Evolutionary conservation across 139 green algal genomes (phyloP), one percentile per base, ranked within the genome.

Genomic region (Coelastrella sp.): DNA sequence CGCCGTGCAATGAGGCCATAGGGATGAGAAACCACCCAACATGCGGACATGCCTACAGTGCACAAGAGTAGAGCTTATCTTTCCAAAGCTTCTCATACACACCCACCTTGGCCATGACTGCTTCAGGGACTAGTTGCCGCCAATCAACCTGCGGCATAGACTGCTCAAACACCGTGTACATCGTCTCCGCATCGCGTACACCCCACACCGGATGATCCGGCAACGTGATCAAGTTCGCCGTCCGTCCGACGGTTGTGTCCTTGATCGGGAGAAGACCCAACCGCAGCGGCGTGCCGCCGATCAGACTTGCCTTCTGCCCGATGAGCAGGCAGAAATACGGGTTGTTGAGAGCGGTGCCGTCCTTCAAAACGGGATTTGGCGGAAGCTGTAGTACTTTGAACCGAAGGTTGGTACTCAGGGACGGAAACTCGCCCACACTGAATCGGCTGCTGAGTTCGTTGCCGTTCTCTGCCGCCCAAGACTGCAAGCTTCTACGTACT

Each of bases 311-410:
- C 40, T 48, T 60, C 8, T 53, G 38, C 19, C 82, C 82, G 25
- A 38, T n/a, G 1, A 87, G 71, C 57, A 87, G 30, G 21, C 50
- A 67, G 30, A 87, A 87, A n/a, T 41, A 37, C 32, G 48, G 38
- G 71, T 87, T 87, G 57, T 27, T 34, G 8, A 87, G 69, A 23
- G 64, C 69, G 32, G 38, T 87, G 13, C 82, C 82, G 40, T 75
- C 82, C 7, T 34, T 32, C 69, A 82, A 68, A 2, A 38, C 57
- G 1, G 69, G 82, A 30, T 75, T 75, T 8, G 82, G 69, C 5
- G 82, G 82, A 2, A 87, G 53, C 71, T 75, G 82, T 40, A 87
- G 82, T 27, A 87, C 82, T 38, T 87, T 87, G 27, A 83, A 87
- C 19, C 82, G 53, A 5, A 87, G 69, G 27, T 68, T 38, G 0